Base-by-base conservation (phyloP, 2,329 filamentous ascomycete genomes). In the Curvularia verruculosa region DNA sequence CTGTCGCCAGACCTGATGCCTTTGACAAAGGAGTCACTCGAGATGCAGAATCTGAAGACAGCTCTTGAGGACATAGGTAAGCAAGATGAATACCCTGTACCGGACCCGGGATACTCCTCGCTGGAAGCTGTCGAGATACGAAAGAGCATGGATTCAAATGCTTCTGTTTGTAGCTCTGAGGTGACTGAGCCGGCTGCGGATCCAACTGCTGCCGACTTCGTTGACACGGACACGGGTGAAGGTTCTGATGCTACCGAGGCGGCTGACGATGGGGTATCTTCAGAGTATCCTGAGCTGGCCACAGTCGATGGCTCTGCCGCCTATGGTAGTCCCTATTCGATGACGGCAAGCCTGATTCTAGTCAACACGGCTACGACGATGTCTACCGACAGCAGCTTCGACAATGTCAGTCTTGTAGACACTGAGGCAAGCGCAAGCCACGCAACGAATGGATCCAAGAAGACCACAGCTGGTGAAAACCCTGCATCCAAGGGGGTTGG, bases 291-390 rank as follows among this genome's bases (percentile, higher is more conserved):
- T 6, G 28, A 31, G 13, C 43, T 57, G 8, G 21, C 45, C 18
- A 24, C 90, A 0, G 96, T 96, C 82, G 96, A 97, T 82, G 89
- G 88, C 74, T 96, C 97, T 75, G 93, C 90, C 57, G 89, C 96
- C 58, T 93, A 97, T 75, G 92, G 92, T 58, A 91, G 96, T 78
- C 96, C 91, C 10, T 95, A 90, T 65, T 96, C 92, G 55, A 96
- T 96, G 77, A 93, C 96, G 79, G 96, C 92, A 0, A 85, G 96
- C 34, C 91, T 91, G 7, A 80, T 97, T 50, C 84, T 96, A 19
- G 92, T 92, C 60, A 96, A 97, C 75, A 91, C 90, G 28, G 92
- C 41, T 36, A 55, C 61, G 5, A 44, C 40, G 3, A 21, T 48
- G 7, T 64, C 56, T n/a, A 59, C 34, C 12, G 28, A 55, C 19